Percentiles rank a stretch among this genome's conserved stretches.
These are phyloP conservation scores for Malus sylvestris DNA, from an alignment of 306 rosid species.

Conservation along the genomic window DNA sequence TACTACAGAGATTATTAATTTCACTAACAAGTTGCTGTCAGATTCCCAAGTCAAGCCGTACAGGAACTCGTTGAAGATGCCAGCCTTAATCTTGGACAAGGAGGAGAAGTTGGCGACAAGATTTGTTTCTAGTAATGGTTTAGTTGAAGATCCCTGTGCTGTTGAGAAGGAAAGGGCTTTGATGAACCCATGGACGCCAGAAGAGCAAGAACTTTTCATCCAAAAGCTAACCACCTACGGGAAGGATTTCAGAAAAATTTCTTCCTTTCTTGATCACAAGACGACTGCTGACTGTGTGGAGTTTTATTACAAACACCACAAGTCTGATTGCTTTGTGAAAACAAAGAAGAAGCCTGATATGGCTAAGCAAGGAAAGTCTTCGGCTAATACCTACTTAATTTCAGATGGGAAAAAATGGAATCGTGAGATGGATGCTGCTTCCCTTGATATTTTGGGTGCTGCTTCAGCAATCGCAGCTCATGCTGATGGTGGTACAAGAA, in stretches of 20 bases:
- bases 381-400: constrained; percentile 41
- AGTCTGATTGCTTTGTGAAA: constrained; percentile 67
- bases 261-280: constrained; percentile 79
- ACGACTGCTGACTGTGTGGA: constrained; percentile 95
- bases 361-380: constrained; percentile 52
- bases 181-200: constrained; percentile 84
- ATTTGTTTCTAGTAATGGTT: constrained; percentile 69
- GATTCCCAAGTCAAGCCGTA: constrained; percentile 49
- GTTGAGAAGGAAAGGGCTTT: constrained; percentile 73
- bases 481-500: constrained; percentile 40
- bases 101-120: constrained; percentile 55
- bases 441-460: constrained; percentile 80
- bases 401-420: constrained; percentile 72
- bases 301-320: constrained; percentile 90
- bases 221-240: constrained; percentile 59
- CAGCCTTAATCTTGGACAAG: constrained; percentile 71
- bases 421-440: constrained; percentile 53
- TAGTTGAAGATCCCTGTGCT: constrained; percentile 82
- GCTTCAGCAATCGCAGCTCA: constrained; percentile 68
- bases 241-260: constrained; percentile 75
- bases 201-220: constrained; percentile 58
- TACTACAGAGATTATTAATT: constrained; percentile 43
- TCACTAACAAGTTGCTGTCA: constrained; percentile 56
- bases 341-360: constrained; percentile 47
- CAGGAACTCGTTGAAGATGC: constrained; percentile 75